phyloP scores from a whole-genome alignment of 257 asterid genomes.

The Primulina tabacum region DNA sequence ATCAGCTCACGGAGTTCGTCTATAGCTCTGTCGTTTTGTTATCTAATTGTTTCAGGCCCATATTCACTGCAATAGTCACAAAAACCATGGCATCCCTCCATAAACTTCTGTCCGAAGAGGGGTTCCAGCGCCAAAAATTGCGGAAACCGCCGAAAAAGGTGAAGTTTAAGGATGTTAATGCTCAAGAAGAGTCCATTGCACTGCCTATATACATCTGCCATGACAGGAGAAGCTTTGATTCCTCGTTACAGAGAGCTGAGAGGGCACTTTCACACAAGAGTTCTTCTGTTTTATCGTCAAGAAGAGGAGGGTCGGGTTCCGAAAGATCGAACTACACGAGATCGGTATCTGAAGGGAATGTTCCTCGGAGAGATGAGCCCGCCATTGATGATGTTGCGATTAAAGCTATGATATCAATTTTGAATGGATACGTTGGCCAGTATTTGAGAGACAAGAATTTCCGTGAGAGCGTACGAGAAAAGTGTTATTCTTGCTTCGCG shows the following conservation, averaged over 20 bases:
- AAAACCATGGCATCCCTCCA: conserved; percentile 63
- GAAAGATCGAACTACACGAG: conserved; percentile 26
- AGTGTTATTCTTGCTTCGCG: conserved; percentile 48
- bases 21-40: conserved; percentile 1
- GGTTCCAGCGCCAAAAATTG: conserved; percentile 36
- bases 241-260: conserved; percentile 27
- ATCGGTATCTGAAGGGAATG: conserved; percentile 23
- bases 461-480: conserved; percentile 36
- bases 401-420: conserved; percentile 60
- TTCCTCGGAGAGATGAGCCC: conserved; percentile 44
- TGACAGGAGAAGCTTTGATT: conserved; percentile 51
- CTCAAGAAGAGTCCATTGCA: conserved; percentile 39
- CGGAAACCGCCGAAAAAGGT: conserved; percentile 41
- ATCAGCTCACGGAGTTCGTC: not conserved
- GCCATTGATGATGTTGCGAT: conserved; percentile 63
- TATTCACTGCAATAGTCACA: conserved; percentile 19
- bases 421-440: conserved; percentile 54
- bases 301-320: conserved; percentile 37
- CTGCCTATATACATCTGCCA: conserved; percentile 75
- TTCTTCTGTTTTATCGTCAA: conserved; percentile 27
- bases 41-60: conserved; percentile 15
- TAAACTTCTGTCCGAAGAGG: conserved; percentile 60
- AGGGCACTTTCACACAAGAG: not conserved
- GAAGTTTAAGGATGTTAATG: conserved; percentile 42
- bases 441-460: conserved; percentile 44